Evolutionary conservation across 1,284 basidiomycete genomes (phyloP).

Genomic region (Rhodotorula sp.): DNA sequence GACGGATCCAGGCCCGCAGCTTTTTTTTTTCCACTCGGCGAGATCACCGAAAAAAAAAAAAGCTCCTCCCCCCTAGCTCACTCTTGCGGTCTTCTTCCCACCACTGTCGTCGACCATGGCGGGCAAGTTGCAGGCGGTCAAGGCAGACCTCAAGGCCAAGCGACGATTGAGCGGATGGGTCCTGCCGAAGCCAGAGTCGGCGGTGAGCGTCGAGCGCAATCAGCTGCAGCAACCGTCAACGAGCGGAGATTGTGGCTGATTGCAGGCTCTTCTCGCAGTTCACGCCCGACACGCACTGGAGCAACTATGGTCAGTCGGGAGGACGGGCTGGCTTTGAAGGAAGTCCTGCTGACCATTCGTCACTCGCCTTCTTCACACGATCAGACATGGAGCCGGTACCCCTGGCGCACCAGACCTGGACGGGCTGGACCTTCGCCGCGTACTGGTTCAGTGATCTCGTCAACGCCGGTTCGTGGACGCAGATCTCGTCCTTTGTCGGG

Average conservation of each 20-base stretch:
- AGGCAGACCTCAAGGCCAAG: slow-evolving; percentile 16
- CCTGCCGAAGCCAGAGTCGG: slow-evolving; percentile 15
- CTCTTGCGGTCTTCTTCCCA: not conserved
- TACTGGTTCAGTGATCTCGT: slow-evolving; percentile 67
- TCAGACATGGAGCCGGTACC: slow-evolving; percentile 20
- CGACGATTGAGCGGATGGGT: slow-evolving; percentile 3
- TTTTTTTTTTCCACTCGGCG: too few relatives aligned
- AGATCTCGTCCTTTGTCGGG: slow-evolving; percentile 19
- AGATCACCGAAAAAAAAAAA: too few relatives aligned
- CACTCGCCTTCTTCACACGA: not conserved
- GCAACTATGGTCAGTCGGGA: slow-evolving; percentile 17
- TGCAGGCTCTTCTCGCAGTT: slow-evolving; percentile 7
- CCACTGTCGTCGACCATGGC: slow-evolving; percentile 6
- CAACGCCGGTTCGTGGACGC: slow-evolving; percentile 34
- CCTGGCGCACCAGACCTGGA: slow-evolving; percentile 45
- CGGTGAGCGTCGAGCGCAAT: slow-evolving; percentile 1
- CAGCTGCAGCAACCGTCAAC: too few relatives aligned
- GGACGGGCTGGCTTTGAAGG: not conserved
- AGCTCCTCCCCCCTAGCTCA: not conserved
- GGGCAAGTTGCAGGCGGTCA: slow-evolving; percentile 1
- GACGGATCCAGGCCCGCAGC: too few relatives aligned
- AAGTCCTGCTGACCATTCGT: not conserved
- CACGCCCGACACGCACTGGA: slow-evolving; percentile 16
- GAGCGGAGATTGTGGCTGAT: not conserved
- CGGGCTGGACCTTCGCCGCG: slow-evolving; percentile 57